Evolutionary conservation across 305 asterid genomes (phyloP).

Genomic region (Caryopteris hybrid): DNA sequence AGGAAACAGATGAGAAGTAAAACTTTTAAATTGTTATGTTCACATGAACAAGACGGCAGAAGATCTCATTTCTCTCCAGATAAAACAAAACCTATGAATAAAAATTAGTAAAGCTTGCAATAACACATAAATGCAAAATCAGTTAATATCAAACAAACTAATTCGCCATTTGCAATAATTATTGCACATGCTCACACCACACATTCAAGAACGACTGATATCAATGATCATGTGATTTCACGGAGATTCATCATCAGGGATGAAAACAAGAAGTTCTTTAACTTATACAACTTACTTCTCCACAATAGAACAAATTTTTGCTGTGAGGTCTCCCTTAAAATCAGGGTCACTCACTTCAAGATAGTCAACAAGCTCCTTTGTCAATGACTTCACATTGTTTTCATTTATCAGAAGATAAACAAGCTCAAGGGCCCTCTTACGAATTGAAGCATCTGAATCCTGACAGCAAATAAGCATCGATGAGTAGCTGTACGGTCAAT

Average conservation of each 20-base stretch:
- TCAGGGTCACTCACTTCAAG: conserved; percentile 85
- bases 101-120: not conserved
- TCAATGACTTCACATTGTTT: conserved; percentile 80
- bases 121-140: not conserved
- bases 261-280: not conserved
- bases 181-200: not conserved
- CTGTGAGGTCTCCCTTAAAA: conserved; percentile 87
- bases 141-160: not conserved
- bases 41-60: not conserved
- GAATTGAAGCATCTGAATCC: conserved; percentile 99
- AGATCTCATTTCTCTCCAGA: not conserved
- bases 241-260: conserved; percentile 8
- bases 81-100: not conserved
- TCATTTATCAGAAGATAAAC: conserved; percentile 90
- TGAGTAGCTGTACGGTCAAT: conserved; percentile 17
- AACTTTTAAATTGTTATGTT: not conserved
- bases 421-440: conserved; percentile 98
- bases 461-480: conserved; percentile 39
- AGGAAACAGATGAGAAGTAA: not conserved
- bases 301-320: conserved; percentile 94
- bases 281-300: conserved; percentile 71
- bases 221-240: conserved; percentile 1
- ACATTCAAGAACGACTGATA: not conserved
- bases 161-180: not conserved
- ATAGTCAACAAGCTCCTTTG: conserved; percentile 87